Percentiles rank a stretch among this genome's conserved stretches.
Evolutionary conservation across 2,329 filamentous ascomycete genomes (phyloP).

Genomic region (Penicillium sp.): DNA sequence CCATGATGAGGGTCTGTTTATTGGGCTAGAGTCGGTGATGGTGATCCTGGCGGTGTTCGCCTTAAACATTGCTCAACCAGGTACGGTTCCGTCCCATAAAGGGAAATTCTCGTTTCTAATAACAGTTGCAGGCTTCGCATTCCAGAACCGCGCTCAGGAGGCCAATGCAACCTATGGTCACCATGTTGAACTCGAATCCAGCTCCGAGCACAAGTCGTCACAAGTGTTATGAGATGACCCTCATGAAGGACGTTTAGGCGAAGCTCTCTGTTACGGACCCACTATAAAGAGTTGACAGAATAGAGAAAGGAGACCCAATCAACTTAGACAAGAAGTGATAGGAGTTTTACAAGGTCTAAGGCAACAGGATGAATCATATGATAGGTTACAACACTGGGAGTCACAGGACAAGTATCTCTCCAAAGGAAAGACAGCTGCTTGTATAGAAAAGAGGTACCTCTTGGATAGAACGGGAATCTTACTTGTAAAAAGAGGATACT

Average conservation of each 20-base stretch:
- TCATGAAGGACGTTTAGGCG: background rate
- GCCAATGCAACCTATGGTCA: conserved; percentile 4
- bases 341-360: background rate
- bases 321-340: background rate
- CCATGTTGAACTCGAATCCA: conserved; percentile 2
- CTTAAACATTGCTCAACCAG: conserved; percentile 7
- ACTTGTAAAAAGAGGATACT: background rate
- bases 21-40: conserved; percentile 53
- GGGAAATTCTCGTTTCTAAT: conserved; percentile 2
- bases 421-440: conserved; percentile 3
- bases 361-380: conserved; percentile 4
- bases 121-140: conserved; percentile 3
- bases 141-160: conserved; percentile 6
- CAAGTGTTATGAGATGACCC: conserved; percentile 1
- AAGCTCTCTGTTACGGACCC: background rate
- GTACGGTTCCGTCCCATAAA: conserved; percentile 3
- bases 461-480: background rate
- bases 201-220: conserved; percentile 3
- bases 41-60: conserved; percentile 6
- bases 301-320: background rate
- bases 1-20: conserved; percentile 56
- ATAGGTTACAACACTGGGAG: conserved; percentile 7
- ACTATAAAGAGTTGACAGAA: background rate
- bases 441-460: background rate
- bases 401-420: conserved; percentile 4